These are phyloP conservation scores for Coemansia sp. DNA, from an alignment of 192 early-diverging fungal genomes.

Conservation along the genomic window DNA sequence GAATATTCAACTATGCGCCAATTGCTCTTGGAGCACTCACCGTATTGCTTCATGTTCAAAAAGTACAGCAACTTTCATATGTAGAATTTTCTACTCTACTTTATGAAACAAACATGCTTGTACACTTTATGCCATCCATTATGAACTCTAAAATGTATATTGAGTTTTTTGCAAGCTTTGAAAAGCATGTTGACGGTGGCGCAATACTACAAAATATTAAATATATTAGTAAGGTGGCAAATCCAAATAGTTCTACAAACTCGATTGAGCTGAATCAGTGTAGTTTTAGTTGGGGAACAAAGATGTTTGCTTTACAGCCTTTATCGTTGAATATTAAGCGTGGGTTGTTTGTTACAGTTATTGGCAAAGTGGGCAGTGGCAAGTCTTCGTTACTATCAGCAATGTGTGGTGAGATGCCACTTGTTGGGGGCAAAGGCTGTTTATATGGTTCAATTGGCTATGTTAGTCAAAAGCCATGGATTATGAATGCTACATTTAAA, in stretches of 20 bases:
- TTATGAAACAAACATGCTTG: neutral
- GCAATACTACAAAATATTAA: neutral
- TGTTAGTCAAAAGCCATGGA: constrained; percentile 85
- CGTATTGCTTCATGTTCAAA: neutral
- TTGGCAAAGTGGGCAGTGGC: constrained; percentile 80
- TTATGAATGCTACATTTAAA: constrained; percentile 73
- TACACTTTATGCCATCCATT: neutral
- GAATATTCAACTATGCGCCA: neutral
- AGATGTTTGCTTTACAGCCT: neutral
- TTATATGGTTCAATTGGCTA: constrained; percentile 73
- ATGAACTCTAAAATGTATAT: neutral
- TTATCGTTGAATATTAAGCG: neutral
- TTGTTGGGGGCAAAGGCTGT: constrained; percentile 43
- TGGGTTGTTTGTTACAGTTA: constrained; percentile 64
- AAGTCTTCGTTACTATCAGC: constrained; percentile 82
- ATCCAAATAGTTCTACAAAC: neutral
- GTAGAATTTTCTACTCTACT: neutral
- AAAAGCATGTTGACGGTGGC: neutral
- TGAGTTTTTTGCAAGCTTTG: neutral
- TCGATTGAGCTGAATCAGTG: neutral
- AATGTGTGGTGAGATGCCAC: constrained; percentile 80
- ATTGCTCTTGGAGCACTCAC: neutral
- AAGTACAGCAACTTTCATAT: neutral
- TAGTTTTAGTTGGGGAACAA: constrained; percentile 19
- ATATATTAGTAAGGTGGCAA: neutral